Percentiles rank a stretch among this genome's conserved stretches.
phyloP scores from a whole-genome alignment of 495 filamentous ascomycete species.

The Aspergillus baeticus region DNA sequence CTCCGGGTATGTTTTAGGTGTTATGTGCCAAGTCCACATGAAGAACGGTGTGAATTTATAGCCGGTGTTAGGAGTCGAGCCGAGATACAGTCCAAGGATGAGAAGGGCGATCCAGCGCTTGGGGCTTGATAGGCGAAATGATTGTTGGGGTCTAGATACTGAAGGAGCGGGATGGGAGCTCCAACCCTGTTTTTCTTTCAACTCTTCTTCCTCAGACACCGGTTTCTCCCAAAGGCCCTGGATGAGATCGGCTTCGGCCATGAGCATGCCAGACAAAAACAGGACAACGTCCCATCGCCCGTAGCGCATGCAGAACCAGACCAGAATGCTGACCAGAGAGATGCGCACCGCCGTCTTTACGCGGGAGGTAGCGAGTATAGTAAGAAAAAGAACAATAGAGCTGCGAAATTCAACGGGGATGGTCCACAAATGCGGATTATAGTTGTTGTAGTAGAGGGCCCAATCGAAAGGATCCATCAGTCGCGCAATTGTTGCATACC shows the following conservation, averaged over 20 bases:
- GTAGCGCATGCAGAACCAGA: constrained; percentile 56
- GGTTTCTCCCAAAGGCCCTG: constrained; percentile 40
- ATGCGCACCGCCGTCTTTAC: constrained; percentile 47
- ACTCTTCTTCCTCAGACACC: constrained; percentile 13
- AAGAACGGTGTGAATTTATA: constrained; percentile 47
- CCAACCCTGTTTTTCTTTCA: constrained; percentile 19
- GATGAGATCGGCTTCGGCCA: constrained; percentile 58
- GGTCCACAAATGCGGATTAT: constrained; percentile 71
- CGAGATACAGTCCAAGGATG: constrained; percentile 41
- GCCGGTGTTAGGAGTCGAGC: constrained; percentile 42
- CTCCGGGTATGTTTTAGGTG: constrained; percentile 41
- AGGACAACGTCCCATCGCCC: constrained; percentile 60
- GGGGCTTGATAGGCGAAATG: constrained; percentile 41
- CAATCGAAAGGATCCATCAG: constrained; percentile 56
- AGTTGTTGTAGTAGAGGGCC: constrained; percentile 53
- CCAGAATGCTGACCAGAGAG: constrained; percentile 39
- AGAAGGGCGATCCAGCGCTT: constrained; percentile 55
- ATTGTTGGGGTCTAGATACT: constrained; percentile 24
- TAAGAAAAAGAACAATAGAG: constrained; percentile 64
- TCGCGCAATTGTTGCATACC: constrained; percentile 45
- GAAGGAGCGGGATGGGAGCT: constrained; percentile 14
- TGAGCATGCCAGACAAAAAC: constrained; percentile 58
- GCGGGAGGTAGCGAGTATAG: constrained; percentile 54
- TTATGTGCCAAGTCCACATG: constrained; percentile 41
- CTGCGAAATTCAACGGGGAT: constrained; percentile 70